phyloP scores from a whole-genome alignment of 352 stramenopile species.

The Achlya hypogyna region DNA sequence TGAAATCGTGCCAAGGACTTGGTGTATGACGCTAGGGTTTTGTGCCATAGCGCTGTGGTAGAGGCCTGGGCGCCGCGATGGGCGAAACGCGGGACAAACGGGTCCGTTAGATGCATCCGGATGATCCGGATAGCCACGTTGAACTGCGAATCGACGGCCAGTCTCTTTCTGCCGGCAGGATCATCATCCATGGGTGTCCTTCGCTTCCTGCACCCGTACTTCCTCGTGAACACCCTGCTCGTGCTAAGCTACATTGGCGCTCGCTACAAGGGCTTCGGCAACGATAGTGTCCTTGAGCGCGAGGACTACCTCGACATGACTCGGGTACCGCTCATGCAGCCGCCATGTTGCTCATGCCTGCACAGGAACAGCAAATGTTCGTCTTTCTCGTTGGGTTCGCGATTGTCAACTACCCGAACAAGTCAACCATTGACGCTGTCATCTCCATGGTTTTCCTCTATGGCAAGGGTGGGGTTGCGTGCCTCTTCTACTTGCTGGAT shows the following conservation, averaged over 20 bases:
- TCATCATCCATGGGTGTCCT: background rate
- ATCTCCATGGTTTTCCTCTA: constrained; percentile 63
- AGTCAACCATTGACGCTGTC: constrained; percentile 53
- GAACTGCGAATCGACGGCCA: background rate
- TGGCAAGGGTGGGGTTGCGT: constrained; percentile 48
- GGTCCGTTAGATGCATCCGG: too few species aligned
- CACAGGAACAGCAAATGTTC: constrained; percentile 62
- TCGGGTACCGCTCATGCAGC: constrained; percentile 25
- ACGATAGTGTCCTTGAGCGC: constrained; percentile 31
- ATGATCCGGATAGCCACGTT: too few species aligned
- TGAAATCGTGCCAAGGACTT: too few species aligned
- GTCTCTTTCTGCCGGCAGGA: background rate
- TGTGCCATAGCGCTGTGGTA: too few species aligned
- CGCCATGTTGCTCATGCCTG: constrained; percentile 4
- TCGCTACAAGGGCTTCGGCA: constrained; percentile 31
- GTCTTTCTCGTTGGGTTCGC: constrained; percentile 44
- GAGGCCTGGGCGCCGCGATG: too few species aligned
- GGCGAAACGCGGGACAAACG: too few species aligned
- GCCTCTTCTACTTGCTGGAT: constrained; percentile 60
- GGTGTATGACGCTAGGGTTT: too few species aligned
- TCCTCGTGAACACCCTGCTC: constrained; percentile 45
- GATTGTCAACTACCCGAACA: constrained; percentile 68
- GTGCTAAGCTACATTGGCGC: constrained; percentile 49
- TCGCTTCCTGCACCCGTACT: constrained; percentile 64
- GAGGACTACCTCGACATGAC: constrained; percentile 60